Conservation (phyloP, 2,329 filamentous ascomycete genomes). For the Grosmannia clavigera region DNA sequence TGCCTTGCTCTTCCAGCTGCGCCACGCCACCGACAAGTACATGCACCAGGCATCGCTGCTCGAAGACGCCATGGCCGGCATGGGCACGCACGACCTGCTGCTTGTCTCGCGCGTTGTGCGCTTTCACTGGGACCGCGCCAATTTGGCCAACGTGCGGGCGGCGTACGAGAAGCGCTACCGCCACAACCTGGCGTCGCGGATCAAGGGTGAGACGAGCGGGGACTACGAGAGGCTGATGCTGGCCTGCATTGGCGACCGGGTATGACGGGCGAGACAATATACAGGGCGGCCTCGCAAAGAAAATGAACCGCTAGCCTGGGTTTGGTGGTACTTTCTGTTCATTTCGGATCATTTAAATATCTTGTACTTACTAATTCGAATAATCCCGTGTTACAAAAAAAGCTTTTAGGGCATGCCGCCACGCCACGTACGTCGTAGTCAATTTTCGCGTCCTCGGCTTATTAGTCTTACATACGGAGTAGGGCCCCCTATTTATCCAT, state of each 20-base stretch:
- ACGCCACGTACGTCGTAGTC: background rate
- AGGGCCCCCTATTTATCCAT: background rate
- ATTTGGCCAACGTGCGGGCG: slow-evolving; percentile 64
- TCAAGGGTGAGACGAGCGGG: slow-evolving; percentile 73
- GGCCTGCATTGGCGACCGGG: slow-evolving; percentile 43
- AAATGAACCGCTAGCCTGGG: background rate
- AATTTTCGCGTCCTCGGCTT: background rate
- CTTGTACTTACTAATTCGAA: too few relatives aligned
- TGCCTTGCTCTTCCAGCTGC: slow-evolving; percentile 69
- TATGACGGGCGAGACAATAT: slow-evolving; percentile 10
- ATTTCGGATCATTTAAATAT: too few relatives aligned
- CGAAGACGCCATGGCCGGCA: slow-evolving; percentile 77
- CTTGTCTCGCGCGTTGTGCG: slow-evolving; percentile 68
- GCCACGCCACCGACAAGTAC: slow-evolving; percentile 64
- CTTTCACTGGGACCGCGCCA: slow-evolving; percentile 68
- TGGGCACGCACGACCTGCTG: slow-evolving; percentile 75
- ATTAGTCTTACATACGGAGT: background rate
- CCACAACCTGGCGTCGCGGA: slow-evolving; percentile 52
- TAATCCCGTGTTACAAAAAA: background rate
- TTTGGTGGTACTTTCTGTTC: too few relatives aligned
- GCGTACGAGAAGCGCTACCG: slow-evolving; percentile 64
- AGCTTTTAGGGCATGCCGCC: background rate
- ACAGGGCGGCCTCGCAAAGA: background rate
- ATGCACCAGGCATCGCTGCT: slow-evolving; percentile 71
- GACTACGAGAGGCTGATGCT: slow-evolving; percentile 70